Evolutionary conservation across 2,329 filamentous ascomycete species (phyloP).

Genomic region (Trichophyton rubrum): DNA sequence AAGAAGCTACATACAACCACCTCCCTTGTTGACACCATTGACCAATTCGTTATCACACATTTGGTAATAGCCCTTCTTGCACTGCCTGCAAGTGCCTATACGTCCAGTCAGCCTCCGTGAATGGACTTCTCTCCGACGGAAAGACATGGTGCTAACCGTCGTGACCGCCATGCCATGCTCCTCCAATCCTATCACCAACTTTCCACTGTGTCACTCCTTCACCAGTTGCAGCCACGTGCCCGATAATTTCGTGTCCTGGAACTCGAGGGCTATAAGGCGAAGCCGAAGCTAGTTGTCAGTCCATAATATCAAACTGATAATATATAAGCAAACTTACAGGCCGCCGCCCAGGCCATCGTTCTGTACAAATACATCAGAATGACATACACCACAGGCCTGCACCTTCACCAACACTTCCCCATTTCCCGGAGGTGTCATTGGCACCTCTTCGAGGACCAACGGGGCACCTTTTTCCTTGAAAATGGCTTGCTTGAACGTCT

Average conservation of each 20-base stretch:
- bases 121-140: not conserved
- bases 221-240: conserved; percentile 51
- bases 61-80: conserved; percentile 52
- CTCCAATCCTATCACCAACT: conserved; percentile 55
- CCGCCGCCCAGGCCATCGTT: conserved; percentile 41
- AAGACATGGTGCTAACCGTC: conserved; percentile 15
- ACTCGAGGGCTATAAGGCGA: conserved; percentile 39
- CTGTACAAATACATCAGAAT: conserved; percentile 44
- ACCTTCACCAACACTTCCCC: conserved; percentile 59
- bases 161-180: conserved; percentile 53
- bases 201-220: conserved; percentile 41
- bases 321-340: conserved; percentile 27
- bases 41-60: conserved; percentile 51
- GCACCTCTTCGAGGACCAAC: conserved; percentile 47
- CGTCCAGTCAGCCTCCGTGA: not conserved
- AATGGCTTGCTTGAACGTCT: conserved; percentile 55
- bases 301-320: not conserved
- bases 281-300: not conserved
- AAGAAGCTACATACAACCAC: conserved; percentile 44
- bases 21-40: conserved; percentile 55
- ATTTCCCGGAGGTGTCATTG: conserved; percentile 43
- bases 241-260: conserved; percentile 61
- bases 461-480: conserved; percentile 42
- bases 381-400: conserved; percentile 60
- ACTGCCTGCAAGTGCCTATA: conserved; percentile 48